phyloP scores from a whole-genome alignment of 2,329 filamentous ascomycete genomes.

The Penicillium sp. region DNA sequence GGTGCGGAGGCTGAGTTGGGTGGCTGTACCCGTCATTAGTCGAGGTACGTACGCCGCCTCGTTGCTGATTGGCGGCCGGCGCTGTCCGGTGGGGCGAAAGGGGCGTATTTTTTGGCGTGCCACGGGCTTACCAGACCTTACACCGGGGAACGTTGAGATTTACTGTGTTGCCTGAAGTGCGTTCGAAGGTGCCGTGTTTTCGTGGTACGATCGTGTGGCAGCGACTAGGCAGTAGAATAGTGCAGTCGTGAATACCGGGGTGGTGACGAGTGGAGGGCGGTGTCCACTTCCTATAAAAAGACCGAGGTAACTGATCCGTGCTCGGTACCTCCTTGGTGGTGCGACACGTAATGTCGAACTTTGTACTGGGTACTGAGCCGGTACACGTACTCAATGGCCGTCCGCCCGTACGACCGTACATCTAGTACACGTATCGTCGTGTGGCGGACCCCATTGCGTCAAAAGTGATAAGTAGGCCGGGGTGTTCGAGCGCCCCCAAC shows the following conservation, averaged over 20 bases:
- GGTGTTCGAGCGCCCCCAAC: not conserved
- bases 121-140: not conserved
- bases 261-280: not conserved
- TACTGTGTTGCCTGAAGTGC: not conserved
- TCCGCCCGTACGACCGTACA: too few species aligned
- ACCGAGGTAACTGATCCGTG: not conserved
- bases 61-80: not conserved
- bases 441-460: not conserved
- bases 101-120: not conserved
- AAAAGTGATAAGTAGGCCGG: not conserved
- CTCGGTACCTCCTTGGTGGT: not conserved
- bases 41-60: not conserved
- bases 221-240: too few species aligned
- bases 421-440: not conserved
- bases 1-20: not conserved
- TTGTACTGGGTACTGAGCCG: not conserved
- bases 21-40: not conserved
- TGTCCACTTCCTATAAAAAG: not conserved
- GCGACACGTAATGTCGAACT: not conserved
- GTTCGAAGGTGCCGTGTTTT: too few species aligned
- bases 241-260: too few species aligned
- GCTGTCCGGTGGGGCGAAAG: not conserved
- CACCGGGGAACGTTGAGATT: not conserved
- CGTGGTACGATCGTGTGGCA: too few species aligned
- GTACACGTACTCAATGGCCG: not conserved